A percentile compares a stretch with the other conserved stretches of the same genome.
phyloP scores from a whole-genome alignment of 1,139 yeast genomes.

The Suhomyces taliae region DNA sequence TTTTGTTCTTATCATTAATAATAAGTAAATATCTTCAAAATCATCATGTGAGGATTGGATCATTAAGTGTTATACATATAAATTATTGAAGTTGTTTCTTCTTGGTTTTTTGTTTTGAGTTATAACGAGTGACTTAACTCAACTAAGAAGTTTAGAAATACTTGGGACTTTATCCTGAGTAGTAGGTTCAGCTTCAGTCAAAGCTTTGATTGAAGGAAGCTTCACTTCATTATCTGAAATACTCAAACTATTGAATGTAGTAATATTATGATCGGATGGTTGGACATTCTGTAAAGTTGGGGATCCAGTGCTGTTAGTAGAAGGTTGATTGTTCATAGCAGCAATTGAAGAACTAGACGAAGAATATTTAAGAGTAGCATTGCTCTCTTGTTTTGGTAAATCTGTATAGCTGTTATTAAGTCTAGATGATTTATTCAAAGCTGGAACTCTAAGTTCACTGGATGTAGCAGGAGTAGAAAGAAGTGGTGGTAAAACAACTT shows the following conservation, averaged over 20 bases:
- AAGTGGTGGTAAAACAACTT: constrained; percentile 8
- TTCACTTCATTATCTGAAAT: constrained; percentile 18
- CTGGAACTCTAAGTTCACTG: constrained; percentile 9
- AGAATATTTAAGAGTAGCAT: constrained; percentile 1
- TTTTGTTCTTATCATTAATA: too few relatives aligned
- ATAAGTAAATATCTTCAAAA: too few relatives aligned
- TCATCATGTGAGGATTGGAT: neutral
- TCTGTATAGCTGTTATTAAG: constrained; percentile 10
- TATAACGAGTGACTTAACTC: neutral
- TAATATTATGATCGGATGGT: constrained; percentile 11
- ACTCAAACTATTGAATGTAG: constrained; percentile 16
- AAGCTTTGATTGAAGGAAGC: constrained; percentile 26
- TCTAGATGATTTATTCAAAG: constrained; percentile 8
- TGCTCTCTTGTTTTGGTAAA: constrained; percentile 3
- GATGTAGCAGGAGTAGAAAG: constrained; percentile 8
- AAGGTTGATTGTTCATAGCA: neutral
- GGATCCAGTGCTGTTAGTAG: constrained; percentile 1
- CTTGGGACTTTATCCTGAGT: constrained; percentile 27
- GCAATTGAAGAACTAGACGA: constrained; percentile 7
- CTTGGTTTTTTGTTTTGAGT: neutral
- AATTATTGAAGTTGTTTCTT: neutral
- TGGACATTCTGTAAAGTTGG: constrained; percentile 1
- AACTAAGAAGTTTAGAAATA: constrained; percentile 32
- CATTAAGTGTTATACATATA: neutral
- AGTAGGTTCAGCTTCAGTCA: constrained; percentile 10